These are phyloP conservation scores for Fonsecaea pugnacius DNA, from an alignment of 2,329 filamentous ascomycete species.

Conservation along the genomic window DNA sequence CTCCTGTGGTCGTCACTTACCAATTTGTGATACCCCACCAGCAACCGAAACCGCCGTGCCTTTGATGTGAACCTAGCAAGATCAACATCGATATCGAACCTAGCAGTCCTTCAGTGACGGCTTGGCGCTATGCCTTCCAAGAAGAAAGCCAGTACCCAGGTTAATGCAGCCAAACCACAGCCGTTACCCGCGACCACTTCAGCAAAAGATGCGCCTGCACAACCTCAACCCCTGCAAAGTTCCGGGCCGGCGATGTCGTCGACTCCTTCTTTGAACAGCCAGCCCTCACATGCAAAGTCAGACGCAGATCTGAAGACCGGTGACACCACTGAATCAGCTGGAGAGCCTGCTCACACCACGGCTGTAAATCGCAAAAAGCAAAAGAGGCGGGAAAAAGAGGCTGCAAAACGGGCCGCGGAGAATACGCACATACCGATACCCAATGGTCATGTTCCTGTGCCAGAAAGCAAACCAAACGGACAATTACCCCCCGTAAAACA, in stretches of 20 bases:
- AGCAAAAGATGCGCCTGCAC: slow-evolving; percentile 26
- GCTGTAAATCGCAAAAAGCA: slow-evolving; percentile 90
- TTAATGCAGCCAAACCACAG: slow-evolving; percentile 27
- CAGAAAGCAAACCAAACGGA: slow-evolving; percentile 23
- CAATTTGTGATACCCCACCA: slow-evolving; percentile 30
- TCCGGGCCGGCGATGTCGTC: slow-evolving; percentile 20
- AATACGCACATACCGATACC: slow-evolving; percentile 47
- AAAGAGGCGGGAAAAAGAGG: slow-evolving; percentile 84
- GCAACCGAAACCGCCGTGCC: slow-evolving; percentile 19
- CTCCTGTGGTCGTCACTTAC: slow-evolving; percentile 8
- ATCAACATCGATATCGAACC: slow-evolving; percentile 21
- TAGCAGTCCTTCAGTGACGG: background rate
- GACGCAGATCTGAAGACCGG: slow-evolving; percentile 39
- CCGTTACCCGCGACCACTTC: slow-evolving; percentile 23
- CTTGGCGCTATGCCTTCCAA: slow-evolving; percentile 37
- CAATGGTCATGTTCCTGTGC: slow-evolving; percentile 36
- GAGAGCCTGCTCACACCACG: slow-evolving; percentile 42
- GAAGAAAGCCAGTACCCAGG: slow-evolving; percentile 33
- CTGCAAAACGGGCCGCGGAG: slow-evolving; percentile 69
- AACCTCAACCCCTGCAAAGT: slow-evolving; percentile 20
- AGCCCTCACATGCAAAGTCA: slow-evolving; percentile 36
- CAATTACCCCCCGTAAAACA: slow-evolving; percentile 34
- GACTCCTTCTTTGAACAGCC: slow-evolving; percentile 36
- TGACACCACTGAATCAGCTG: slow-evolving; percentile 39
- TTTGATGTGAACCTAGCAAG: slow-evolving; percentile 29